Evolutionary conservation across 2,329 filamentous ascomycete genomes (phyloP).

Genomic region (Mycosphaerella sp.): DNA sequence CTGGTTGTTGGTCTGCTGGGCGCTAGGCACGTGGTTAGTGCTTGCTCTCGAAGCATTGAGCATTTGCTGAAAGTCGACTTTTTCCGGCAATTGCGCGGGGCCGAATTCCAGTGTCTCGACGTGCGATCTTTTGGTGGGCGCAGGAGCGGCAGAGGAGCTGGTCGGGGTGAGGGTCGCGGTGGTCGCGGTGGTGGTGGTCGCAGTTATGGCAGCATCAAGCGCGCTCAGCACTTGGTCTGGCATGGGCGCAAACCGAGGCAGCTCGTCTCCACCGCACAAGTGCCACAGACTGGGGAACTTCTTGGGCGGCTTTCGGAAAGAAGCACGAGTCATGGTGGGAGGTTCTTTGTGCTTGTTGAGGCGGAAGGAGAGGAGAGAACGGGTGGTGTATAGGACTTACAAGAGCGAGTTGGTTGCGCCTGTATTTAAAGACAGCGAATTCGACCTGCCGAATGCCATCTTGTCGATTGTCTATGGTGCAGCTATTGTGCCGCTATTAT

Average conservation of each 20-base stretch:
- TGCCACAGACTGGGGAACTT: background rate
- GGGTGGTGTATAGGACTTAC: slow-evolving; percentile 22
- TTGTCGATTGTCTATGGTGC: background rate
- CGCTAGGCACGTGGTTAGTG: slow-evolving; percentile 9
- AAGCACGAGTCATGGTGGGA: background rate
- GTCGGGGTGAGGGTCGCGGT: background rate
- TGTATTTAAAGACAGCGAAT: slow-evolving; percentile 51
- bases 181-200: background rate
- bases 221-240: slow-evolving; percentile 10
- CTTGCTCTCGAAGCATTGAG: slow-evolving; percentile 3
- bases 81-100: too few species aligned
- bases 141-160: background rate
- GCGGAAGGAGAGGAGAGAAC: background rate
- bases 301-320: background rate
- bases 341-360: background rate
- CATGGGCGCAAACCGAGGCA: slow-evolving; percentile 9
- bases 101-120: too few species aligned
- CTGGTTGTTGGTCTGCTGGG: slow-evolving; percentile 17
- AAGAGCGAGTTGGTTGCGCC: slow-evolving; percentile 38
- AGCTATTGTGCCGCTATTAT: background rate
- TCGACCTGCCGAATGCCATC: slow-evolving; percentile 28
- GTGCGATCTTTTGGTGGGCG: too few species aligned
- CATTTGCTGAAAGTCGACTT: background rate
- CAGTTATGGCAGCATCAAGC: background rate
- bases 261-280: background rate